phyloP scores from a whole-genome alignment of 163 green algal genomes.

The Trebouxiophyceae sp. region DNA sequence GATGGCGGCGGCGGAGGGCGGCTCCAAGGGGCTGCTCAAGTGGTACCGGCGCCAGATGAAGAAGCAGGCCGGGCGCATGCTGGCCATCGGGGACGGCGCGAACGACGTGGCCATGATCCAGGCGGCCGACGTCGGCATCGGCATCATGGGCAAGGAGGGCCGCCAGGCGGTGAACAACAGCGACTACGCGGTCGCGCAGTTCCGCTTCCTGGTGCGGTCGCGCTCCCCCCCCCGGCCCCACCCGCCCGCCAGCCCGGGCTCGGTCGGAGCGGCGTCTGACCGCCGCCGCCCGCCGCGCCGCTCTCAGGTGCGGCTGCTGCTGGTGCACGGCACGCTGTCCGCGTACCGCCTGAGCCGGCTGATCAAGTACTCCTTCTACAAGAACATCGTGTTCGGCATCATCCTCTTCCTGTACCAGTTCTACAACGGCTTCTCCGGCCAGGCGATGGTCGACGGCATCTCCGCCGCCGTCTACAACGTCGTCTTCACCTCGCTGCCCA shows the following conservation, averaged over 20 bases:
- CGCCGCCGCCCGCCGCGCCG: too few species aligned
- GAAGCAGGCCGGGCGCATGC: slow-evolving; percentile 32
- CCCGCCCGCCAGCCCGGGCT: too few species aligned
- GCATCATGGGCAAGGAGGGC: slow-evolving; percentile 86
- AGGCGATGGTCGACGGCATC: slow-evolving; percentile 76
- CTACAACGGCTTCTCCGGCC: slow-evolving; percentile 56
- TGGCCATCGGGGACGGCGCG: slow-evolving; percentile 76
- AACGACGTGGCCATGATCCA: slow-evolving; percentile 92
- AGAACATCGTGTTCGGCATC: slow-evolving; percentile 83
- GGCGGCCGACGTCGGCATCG: slow-evolving; percentile 78
- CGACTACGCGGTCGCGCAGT: slow-evolving; percentile 81
- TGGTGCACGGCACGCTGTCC: slow-evolving; percentile 76
- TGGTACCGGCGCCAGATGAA: slow-evolving; percentile 12
- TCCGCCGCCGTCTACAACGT: slow-evolving; percentile 79
- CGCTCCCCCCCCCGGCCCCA: background rate
- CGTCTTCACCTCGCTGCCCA: slow-evolving; percentile 78
- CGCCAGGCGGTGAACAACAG: slow-evolving; percentile 83
- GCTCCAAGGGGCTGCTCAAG: slow-evolving; percentile 5
- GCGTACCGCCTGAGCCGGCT: slow-evolving; percentile 67
- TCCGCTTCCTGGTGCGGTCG: slow-evolving; percentile 36
- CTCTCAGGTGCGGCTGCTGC: slow-evolving; percentile 54
- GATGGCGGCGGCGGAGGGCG: slow-evolving; percentile 25
- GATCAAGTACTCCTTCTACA: slow-evolving; percentile 95
- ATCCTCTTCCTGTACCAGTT: slow-evolving; percentile 83
- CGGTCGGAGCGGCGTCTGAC: too few species aligned